These are phyloP conservation scores for Rauvolfia tetraphylla DNA, from an alignment of 257 asterid species.

Conservation along the genomic window DNA sequence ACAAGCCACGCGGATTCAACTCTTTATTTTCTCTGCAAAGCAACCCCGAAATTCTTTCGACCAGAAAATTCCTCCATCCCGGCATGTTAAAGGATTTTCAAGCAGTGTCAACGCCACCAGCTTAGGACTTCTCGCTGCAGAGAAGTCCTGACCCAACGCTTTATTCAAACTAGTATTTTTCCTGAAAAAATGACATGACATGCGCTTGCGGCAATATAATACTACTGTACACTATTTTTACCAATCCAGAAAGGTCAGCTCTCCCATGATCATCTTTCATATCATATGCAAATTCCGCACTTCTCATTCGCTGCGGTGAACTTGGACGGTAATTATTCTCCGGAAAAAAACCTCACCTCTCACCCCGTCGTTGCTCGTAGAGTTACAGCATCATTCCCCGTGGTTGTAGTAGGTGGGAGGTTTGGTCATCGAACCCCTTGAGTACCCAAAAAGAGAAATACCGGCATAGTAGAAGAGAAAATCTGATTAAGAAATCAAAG, in stretches of 20 bases:
- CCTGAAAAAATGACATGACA: constrained; percentile 33
- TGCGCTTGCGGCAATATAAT: constrained; percentile 38
- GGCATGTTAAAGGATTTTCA: not conserved
- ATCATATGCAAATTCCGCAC: not conserved
- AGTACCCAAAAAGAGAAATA: not conserved
- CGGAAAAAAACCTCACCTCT: too few relatives aligned
- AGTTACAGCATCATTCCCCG: too few relatives aligned
- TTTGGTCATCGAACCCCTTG: not conserved
- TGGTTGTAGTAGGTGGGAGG: too few relatives aligned
- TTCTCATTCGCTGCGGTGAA: too few relatives aligned
- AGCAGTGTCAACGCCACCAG: constrained; percentile 11
- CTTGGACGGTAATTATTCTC: too few relatives aligned
- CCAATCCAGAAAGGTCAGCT: constrained; percentile 38
- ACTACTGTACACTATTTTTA: constrained; percentile 9
- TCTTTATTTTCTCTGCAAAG: not conserved
- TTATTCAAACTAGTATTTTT: too few relatives aligned
- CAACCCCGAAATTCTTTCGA: too few relatives aligned
- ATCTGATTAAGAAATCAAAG: not conserved
- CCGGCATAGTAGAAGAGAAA: not conserved
- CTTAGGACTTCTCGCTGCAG: not conserved
- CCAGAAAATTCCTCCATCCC: constrained; percentile 1
- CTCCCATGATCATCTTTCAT: constrained; percentile 10
- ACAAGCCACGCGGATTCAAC: not conserved
- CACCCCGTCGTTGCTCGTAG: too few relatives aligned
- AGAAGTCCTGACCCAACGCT: too few relatives aligned